A percentile compares a stretch with the other conserved stretches of the same genome.
These are phyloP conservation scores for Chenopodium suecicum DNA, from an alignment of 148 eudicot genomes.

Conservation along the genomic window DNA sequence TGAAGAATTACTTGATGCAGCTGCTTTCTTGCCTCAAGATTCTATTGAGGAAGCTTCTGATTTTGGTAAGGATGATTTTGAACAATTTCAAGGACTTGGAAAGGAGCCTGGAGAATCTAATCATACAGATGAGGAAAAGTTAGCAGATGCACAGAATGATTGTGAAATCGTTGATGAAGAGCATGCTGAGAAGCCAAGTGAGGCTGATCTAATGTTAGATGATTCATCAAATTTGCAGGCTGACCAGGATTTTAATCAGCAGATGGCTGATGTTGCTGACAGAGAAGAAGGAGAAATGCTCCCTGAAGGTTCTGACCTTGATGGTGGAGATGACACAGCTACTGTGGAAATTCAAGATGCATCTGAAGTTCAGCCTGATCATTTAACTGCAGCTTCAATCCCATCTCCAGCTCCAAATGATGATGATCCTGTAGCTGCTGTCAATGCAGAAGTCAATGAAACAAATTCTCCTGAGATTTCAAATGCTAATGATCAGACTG, in stretches of 20 bases:
- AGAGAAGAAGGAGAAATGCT: conserved; percentile 78
- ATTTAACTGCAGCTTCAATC: conserved; percentile 25
- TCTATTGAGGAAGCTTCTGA: conserved; percentile 41
- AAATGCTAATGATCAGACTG: conserved; percentile 41
- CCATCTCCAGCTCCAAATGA: conserved; percentile 40
- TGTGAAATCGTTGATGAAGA: conserved; percentile 41
- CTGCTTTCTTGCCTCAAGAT: conserved; percentile 40
- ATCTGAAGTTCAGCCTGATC: conserved; percentile 41
- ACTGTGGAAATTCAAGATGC: conserved; percentile 38
- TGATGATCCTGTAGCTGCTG: conserved; percentile 31
- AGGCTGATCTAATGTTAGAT: conserved; percentile 35
- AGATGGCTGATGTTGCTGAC: conserved; percentile 45
- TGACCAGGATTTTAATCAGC: conserved; percentile 45
- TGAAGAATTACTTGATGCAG: conserved; percentile 51
- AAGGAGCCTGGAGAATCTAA: conserved; percentile 39
- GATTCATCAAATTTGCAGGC: conserved; percentile 37
- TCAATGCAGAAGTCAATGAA: conserved; percentile 37
- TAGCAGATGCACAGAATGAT: conserved; percentile 42
- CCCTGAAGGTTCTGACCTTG: conserved; percentile 46
- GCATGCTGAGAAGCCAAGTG: conserved; percentile 38
- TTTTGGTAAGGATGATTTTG: conserved; percentile 49
- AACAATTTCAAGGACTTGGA: conserved; percentile 35
- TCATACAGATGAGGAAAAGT: conserved; percentile 25
- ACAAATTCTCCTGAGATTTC: conserved; percentile 40
- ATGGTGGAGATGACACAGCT: conserved; percentile 42